phyloP scores from a whole-genome alignment of 2,329 filamentous ascomycete genomes.

The Fusarium buxicola region DNA sequence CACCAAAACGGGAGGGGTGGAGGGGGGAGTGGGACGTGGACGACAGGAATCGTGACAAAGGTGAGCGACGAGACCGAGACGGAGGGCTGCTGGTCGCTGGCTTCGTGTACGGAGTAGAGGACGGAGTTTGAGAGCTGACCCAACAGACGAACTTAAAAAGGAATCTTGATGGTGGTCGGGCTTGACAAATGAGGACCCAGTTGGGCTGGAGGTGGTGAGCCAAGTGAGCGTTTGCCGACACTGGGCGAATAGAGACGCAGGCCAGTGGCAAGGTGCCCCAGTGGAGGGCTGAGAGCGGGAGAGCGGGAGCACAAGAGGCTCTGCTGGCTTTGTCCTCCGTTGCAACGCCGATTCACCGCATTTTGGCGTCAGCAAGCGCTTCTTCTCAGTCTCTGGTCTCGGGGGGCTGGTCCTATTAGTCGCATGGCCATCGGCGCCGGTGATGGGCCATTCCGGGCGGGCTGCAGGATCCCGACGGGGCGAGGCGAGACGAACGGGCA shows the following conservation, averaged over 20 bases:
- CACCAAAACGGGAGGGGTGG: constrained; percentile 35
- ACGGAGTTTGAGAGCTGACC: constrained; percentile 12
- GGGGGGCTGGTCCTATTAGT: constrained; percentile 37
- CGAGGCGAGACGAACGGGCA: constrained; percentile 37
- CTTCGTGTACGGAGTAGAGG: constrained; percentile 10
- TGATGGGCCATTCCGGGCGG: constrained; percentile 39
- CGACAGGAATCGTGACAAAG: constrained; percentile 35
- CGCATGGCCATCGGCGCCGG: constrained; percentile 31
- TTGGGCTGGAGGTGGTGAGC: constrained; percentile 39
- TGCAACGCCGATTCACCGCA: constrained; percentile 45
- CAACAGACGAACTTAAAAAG: constrained; percentile 34
- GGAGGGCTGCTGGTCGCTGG: constrained; percentile 17
- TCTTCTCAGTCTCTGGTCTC: constrained; percentile 39
- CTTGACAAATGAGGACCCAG: constrained; percentile 37
- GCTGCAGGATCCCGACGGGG: constrained; percentile 41
- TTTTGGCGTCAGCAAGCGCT: constrained; percentile 44
- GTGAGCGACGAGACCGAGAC: constrained; percentile 29
- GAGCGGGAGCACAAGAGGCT: constrained; percentile 31
- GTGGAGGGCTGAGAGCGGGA: constrained; percentile 17
- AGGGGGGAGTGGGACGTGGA: constrained; percentile 44
- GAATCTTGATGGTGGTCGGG: constrained; percentile 33
- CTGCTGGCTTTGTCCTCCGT: constrained; percentile 30
- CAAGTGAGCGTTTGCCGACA: constrained; percentile 38
- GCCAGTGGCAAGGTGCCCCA: constrained; percentile 30
- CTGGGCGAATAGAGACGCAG: constrained; percentile 37